Percentiles rank a stretch among this genome's conserved stretches.
phyloP scores from a whole-genome alignment of 1,284 basidiomycete species.

The Rhizoctonia solani region DNA sequence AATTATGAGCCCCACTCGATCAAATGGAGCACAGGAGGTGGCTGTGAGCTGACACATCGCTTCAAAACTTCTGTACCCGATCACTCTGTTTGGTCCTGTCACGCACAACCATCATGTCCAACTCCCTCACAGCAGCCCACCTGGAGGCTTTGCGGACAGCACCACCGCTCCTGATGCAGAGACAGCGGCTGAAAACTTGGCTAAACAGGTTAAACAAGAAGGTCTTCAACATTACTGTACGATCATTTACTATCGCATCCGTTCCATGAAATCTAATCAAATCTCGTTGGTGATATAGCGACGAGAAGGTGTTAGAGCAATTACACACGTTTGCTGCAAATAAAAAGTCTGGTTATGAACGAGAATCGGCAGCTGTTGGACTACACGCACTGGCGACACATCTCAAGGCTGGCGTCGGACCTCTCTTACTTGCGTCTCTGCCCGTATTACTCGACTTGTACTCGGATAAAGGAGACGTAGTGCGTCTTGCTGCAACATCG shows the following conservation, averaged over 20 bases:
- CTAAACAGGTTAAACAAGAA: slow-evolving; percentile 65
- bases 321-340: slow-evolving; percentile 77
- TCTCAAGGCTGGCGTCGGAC: slow-evolving; percentile 76
- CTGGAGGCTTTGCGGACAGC: slow-evolving; percentile 68
- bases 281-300: slow-evolving; percentile 49
- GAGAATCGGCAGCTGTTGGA: slow-evolving; percentile 87
- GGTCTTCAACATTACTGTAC: slow-evolving; percentile 68
- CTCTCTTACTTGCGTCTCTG: slow-evolving; percentile 81
- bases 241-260: slow-evolving; percentile 44
- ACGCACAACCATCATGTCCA: slow-evolving; percentile 25
- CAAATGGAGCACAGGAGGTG: too few species aligned
- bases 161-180: slow-evolving; percentile 80
- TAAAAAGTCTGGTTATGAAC: slow-evolving; percentile 90
- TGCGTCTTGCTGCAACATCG: slow-evolving; percentile 76
- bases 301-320: slow-evolving; percentile 64
- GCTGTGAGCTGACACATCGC: neutral
- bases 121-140: slow-evolving; percentile 12
- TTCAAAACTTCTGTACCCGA: slow-evolving; percentile 24
- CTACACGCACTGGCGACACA: slow-evolving; percentile 77
- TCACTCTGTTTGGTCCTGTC: neutral
- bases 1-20: too few species aligned
- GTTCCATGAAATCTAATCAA: neutral
- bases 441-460: slow-evolving; percentile 82
- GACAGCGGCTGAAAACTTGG: slow-evolving; percentile 75
- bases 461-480: slow-evolving; percentile 95